Percentiles rank a stretch among this genome's conserved stretches.
These are phyloP conservation scores for Bruguiera parviflora DNA, from an alignment of 345 rosid species.

Conservation along the genomic window DNA sequence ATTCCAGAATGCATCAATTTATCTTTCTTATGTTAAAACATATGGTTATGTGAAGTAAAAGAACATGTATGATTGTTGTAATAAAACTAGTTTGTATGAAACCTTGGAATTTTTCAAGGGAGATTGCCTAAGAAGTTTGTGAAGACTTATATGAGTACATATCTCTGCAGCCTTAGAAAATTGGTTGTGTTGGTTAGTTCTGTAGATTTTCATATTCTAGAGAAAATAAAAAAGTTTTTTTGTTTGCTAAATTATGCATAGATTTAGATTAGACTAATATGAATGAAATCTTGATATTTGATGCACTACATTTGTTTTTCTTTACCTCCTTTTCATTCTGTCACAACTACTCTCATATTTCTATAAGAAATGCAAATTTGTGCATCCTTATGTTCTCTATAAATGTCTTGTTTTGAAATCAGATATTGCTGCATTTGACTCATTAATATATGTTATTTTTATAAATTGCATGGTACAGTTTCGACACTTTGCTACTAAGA, in stretches of 20 bases:
- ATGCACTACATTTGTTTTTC: too few species aligned
- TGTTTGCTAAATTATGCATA: not conserved
- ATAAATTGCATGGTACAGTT: slow-evolving; percentile 54
- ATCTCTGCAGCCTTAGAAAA: not conserved
- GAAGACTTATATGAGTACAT: too few species aligned
- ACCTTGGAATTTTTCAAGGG: too few species aligned
- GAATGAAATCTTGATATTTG: not conserved
- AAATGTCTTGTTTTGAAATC: not conserved
- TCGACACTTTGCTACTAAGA: slow-evolving; percentile 84
- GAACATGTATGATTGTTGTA: too few species aligned
- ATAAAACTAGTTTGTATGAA: too few species aligned
- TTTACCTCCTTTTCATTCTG: too few species aligned
- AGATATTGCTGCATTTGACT: not conserved
- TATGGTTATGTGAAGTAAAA: too few species aligned
- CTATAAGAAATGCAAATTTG: too few species aligned
- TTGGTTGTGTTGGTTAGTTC: not conserved
- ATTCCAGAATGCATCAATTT: too few species aligned
- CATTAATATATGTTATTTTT: slow-evolving; percentile 4
- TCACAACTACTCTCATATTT: too few species aligned
- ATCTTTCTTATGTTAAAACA: too few species aligned
- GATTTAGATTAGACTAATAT: not conserved
- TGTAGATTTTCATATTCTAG: not conserved
- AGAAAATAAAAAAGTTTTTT: not conserved
- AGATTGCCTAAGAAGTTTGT: too few species aligned
- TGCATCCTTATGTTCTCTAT: not conserved